These are phyloP conservation scores for Plasmopara viticola DNA, from an alignment of 352 stramenopile genomes.

Conservation along the genomic window DNA sequence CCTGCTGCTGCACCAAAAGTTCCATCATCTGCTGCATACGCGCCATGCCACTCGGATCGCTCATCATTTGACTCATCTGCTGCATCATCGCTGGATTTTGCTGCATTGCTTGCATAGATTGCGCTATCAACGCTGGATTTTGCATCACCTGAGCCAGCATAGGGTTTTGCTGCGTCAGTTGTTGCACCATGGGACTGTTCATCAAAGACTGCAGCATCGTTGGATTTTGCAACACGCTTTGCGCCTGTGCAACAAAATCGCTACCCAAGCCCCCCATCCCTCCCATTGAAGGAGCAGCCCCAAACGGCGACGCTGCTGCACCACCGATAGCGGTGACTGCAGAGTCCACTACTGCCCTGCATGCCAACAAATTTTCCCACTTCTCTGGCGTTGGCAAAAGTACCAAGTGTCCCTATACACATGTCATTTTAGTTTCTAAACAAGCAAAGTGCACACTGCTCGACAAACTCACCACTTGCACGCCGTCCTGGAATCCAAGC, in stretches of 20 bases:
- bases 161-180: constrained; percentile 72
- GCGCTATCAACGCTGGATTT: constrained; percentile 61
- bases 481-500: constrained; percentile 61
- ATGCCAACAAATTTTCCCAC: constrained; percentile 64
- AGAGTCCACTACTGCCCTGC: constrained; percentile 68
- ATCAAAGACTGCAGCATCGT: constrained; percentile 61
- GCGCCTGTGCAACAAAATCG: constrained; percentile 50
- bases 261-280: constrained; percentile 15
- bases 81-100: constrained; percentile 80
- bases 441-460: not conserved
- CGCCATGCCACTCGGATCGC: constrained; percentile 59
- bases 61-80: constrained; percentile 78
- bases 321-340: constrained; percentile 10
- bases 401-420: constrained; percentile 46
- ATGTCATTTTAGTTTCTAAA: not conserved
- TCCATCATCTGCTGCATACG: constrained; percentile 69
- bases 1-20: constrained; percentile 24
- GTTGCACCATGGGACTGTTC: constrained; percentile 69
- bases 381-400: constrained; percentile 62
- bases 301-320: constrained; percentile 8
- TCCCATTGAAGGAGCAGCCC: constrained; percentile 15
- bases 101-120: constrained; percentile 63
- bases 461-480: constrained; percentile 43
- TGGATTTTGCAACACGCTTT: constrained; percentile 70
- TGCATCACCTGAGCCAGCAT: constrained; percentile 73